Percentiles rank a stretch among this genome's conserved stretches.
These are phyloP conservation scores for Botrytis medusae DNA, from an alignment of 2,329 filamentous ascomycete genomes.

Conservation along the genomic window DNA sequence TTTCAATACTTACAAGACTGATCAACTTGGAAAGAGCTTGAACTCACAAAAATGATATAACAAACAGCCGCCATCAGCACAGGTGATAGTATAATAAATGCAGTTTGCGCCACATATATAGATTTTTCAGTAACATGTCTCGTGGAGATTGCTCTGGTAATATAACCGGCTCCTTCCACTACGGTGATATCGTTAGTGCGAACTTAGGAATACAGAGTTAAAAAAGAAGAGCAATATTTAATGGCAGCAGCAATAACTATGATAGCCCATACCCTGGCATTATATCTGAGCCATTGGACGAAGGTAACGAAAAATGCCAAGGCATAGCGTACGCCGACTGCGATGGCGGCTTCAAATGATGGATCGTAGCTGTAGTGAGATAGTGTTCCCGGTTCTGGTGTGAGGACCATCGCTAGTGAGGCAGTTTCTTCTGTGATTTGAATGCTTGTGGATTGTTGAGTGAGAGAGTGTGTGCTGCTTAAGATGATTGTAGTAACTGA, in stretches of 20 bases:
- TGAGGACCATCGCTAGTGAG: not conserved
- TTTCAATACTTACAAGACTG: no score
- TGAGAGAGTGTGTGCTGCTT: not conserved
- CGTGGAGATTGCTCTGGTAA: not conserved
- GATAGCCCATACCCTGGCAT: conserved; percentile 38
- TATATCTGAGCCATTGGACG: conserved; percentile 40
- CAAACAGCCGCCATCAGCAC: not conserved
- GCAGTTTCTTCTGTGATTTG: not conserved
- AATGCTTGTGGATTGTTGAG: not conserved
- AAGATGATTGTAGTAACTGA: not conserved
- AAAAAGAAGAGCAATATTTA: conserved; percentile 25
- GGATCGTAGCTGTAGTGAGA: not conserved
- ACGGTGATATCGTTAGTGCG: not conserved
- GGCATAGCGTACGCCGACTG: conserved; percentile 34
- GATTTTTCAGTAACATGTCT: not conserved
- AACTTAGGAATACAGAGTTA: not conserved
- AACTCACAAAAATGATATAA: not conserved
- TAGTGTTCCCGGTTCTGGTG: not conserved
- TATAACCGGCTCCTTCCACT: not conserved
- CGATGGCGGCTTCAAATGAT: not conserved
- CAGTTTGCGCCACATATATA: not conserved
- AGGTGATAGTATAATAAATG: not conserved
- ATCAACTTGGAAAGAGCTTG: not conserved
- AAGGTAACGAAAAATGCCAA: conserved; percentile 35
- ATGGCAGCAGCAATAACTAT: conserved; percentile 40